phyloP scores from a whole-genome alignment of 805 yeast species.

The Pichia occidentalis region DNA sequence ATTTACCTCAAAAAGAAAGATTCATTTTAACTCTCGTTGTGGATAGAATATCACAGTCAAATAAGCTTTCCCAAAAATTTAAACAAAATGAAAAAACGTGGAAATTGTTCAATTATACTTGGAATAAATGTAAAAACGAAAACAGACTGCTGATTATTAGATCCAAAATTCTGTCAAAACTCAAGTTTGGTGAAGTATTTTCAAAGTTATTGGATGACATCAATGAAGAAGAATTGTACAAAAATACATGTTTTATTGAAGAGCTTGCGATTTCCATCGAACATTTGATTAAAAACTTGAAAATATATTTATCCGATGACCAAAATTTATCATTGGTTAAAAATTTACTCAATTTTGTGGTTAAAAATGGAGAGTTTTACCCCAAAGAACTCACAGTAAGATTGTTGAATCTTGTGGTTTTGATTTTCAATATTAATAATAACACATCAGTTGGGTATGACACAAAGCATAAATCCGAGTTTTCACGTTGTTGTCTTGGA shows the following conservation, averaged over 20 bases:
- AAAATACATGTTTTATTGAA: constrained; percentile 20
- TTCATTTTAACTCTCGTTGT: constrained; percentile 55
- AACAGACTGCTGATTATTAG: constrained; percentile 29
- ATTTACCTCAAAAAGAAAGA: constrained; percentile 47
- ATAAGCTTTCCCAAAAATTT: constrained; percentile 31
- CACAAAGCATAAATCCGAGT: constrained; percentile 23
- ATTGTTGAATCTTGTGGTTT: constrained; percentile 9
- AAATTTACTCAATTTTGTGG: constrained; percentile 9
- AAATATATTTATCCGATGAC: constrained; percentile 21
- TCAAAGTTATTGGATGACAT: constrained; percentile 20
- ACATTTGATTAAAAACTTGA: constrained; percentile 14
- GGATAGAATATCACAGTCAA: constrained; percentile 51
- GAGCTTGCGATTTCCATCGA: constrained; percentile 15
- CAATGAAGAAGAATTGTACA: constrained; percentile 17
- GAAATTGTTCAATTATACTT: constrained; percentile 38
- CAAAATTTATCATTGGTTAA: constrained; percentile 22
- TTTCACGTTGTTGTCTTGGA: constrained; percentile 24
- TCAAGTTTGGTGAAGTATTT: constrained; percentile 36
- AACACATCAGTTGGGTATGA: constrained; percentile 20
- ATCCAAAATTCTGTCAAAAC: constrained; percentile 35
- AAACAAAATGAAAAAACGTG: constrained; percentile 41
- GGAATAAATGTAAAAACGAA: constrained; percentile 19
- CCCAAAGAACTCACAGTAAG: constrained; percentile 1
- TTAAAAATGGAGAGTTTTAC: constrained; percentile 1
- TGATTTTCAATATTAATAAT: constrained; percentile 22